A percentile compares a stretch with the other conserved stretches of the same genome.
These are phyloP conservation scores for Cyclostephanos invisitatus DNA, from an alignment of 108 stramenopile genomes.

Conservation along the genomic window DNA sequence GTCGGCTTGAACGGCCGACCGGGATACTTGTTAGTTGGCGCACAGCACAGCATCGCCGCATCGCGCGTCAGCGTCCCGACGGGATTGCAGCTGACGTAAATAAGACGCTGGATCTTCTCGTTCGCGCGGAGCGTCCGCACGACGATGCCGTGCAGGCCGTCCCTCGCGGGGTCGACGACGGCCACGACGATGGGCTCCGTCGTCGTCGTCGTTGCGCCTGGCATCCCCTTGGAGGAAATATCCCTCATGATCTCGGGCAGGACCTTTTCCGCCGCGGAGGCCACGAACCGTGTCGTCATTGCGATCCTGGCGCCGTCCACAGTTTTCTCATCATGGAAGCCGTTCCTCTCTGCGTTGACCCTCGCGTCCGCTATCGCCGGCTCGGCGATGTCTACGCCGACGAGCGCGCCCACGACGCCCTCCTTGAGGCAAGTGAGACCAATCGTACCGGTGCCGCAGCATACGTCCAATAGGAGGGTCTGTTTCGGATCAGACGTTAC, in stretches of 20 bases:
- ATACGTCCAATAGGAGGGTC: constrained; percentile 85
- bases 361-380: constrained; percentile 90
- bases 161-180: constrained; percentile 93
- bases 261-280: constrained; percentile 74
- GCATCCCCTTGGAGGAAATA: constrained; percentile 7
- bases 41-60: constrained; percentile 78
- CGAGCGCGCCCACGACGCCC: constrained; percentile 68
- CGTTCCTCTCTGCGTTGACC: constrained; percentile 69
- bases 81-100: constrained; percentile 96
- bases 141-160: constrained; percentile 84
- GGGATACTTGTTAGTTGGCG: constrained; percentile 68
- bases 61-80: constrained; percentile 80
- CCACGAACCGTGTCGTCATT: constrained; percentile 59
- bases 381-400: constrained; percentile 86
- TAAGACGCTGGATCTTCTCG: constrained; percentile 72
- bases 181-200: constrained; percentile 61
- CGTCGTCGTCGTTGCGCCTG: neutral
- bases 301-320: neutral
- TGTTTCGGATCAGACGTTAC: constrained; percentile 50
- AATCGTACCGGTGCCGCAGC: constrained; percentile 96
- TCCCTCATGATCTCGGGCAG: constrained; percentile 55
- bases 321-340: constrained; percentile 17
- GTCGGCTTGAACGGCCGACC: constrained; percentile 81
- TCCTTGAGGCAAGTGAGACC: constrained; percentile 82
- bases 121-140: constrained; percentile 70